These are phyloP conservation scores for Aspergillus cristatus DNA, from an alignment of 495 filamentous ascomycete species.

Conservation along the genomic window DNA sequence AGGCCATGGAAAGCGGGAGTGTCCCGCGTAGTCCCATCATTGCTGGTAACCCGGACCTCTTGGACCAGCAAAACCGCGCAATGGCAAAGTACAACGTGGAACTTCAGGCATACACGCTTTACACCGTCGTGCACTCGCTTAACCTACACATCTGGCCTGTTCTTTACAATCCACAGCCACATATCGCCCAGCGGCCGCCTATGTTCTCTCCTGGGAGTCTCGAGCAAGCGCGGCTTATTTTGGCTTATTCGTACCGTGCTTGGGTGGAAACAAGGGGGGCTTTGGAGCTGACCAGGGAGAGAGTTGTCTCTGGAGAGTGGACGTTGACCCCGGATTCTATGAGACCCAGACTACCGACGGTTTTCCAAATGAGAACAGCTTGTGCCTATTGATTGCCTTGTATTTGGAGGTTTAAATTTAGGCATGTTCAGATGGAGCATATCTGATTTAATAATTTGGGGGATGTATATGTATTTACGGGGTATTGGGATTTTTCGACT, in stretches of 20 bases:
- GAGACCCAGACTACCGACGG: too few species aligned
- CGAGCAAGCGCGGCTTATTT: not conserved
- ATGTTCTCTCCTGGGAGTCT: not conserved
- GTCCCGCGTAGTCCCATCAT: not conserved
- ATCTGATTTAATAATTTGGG: too few species aligned
- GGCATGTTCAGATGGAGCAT: too few species aligned
- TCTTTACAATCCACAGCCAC: not conserved
- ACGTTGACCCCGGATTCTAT: too few species aligned
- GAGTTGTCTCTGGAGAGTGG: not conserved
- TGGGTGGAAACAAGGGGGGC: not conserved
- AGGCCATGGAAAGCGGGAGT: not conserved
- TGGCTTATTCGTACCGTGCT: not conserved
- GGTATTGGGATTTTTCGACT: too few species aligned
- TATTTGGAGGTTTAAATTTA: too few species aligned
- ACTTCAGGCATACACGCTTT: not conserved
- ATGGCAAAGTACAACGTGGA: not conserved
- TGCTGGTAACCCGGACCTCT: not conserved
- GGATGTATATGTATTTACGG: too few species aligned
- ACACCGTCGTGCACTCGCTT: not conserved
- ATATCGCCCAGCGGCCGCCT: not conserved
- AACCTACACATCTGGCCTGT: not conserved
- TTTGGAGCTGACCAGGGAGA: not conserved
- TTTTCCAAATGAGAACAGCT: too few species aligned
- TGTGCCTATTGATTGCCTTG: too few species aligned
- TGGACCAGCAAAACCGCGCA: not conserved